These are phyloP conservation scores for Taiozyma onychis DNA, from an alignment of 1,139 yeast species.

Conservation along the genomic window DNA sequence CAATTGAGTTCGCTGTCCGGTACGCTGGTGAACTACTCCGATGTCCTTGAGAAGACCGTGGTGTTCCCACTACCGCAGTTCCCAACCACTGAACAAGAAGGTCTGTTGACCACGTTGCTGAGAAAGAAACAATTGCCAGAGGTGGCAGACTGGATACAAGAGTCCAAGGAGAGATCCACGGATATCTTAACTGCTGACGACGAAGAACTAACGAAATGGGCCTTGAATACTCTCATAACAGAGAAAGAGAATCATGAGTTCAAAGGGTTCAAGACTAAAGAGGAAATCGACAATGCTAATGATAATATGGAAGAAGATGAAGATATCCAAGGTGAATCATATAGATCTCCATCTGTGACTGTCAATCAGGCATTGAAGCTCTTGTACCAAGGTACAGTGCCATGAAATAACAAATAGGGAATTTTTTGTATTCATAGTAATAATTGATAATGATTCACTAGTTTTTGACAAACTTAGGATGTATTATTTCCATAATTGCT, in stretches of 20 bases:
- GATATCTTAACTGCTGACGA: conserved; percentile 33
- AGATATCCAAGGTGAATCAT: background rate
- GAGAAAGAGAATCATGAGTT: conserved; percentile 53
- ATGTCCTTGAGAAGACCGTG: conserved; percentile 56
- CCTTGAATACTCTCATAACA: conserved; percentile 45
- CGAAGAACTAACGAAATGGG: conserved; percentile 61
- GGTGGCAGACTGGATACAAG: conserved; percentile 78
- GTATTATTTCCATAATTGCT: background rate
- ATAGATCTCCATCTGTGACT: conserved; percentile 13
- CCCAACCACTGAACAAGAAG: conserved; percentile 81
- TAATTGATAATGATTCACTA: background rate
- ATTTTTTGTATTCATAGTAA: background rate
- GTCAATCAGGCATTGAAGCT: conserved; percentile 33
- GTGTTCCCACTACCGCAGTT: conserved; percentile 80
- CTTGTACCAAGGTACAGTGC: conserved; percentile 36
- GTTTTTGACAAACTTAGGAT: background rate
- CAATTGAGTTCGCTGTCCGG: conserved; percentile 72
- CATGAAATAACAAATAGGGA: conserved; percentile 7
- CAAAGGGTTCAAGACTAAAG: conserved; percentile 52
- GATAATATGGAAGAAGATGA: conserved; percentile 10
- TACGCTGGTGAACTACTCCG: conserved; percentile 58
- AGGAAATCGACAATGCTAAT: conserved; percentile 34
- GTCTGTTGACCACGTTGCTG: conserved; percentile 71
- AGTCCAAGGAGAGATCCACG: conserved; percentile 42
- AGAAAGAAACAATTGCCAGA: conserved; percentile 88